Evolutionary conservation across 768 basidiomycete genomes (phyloP), one percentile per base, ranked within the genome.

Genomic region (Pisolithus orientalis): DNA sequence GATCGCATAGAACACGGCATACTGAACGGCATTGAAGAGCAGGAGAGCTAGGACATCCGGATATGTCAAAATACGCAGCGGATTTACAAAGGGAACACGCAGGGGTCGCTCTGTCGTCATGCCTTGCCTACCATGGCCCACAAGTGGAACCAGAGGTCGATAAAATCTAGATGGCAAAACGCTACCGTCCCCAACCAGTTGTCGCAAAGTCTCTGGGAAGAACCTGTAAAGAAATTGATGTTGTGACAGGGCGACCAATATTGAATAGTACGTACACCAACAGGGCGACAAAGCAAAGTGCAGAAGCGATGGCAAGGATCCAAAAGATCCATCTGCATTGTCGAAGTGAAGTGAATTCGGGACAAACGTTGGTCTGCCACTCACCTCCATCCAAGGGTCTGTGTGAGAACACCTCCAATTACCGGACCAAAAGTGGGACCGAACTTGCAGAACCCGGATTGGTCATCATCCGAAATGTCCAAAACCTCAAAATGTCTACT

Each of bases 371-470:
- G 34, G 14, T 14, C 25, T 2, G 25, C 25, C 25, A 25, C 42
- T 21, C 10, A 80, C 82, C 82, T 78, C 85, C 85, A 88, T 13
- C 85, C 85, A 1, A 86, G 62, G 9, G 68, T 67, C 46, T 78
- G 75, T 5, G 83, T 71, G 14, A 87, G 65, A 11, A 68, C 75
- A 3, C 75, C 75, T 6, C 89, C 88, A 1, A 82, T 58, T 6
- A 75, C 71, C 13, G 76, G 73, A 1, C 73, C 75, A 25, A 75
- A 47, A 14, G 80, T 67, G 1, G 85, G 86, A 4, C 86, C 84
- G 25, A 79, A 62, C 79, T 81, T 39, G 25, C 17, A 13, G 52
- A 39, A 52, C 29, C 32, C 28, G 38, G 16, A 21, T 24, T 14
- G 24, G 27, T 27, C 24, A 38, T 10, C 16, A 37, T 29, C 9